These are phyloP conservation scores for Bombardia bombarda DNA, from an alignment of 495 filamentous ascomycete species.

Conservation along the genomic window DNA sequence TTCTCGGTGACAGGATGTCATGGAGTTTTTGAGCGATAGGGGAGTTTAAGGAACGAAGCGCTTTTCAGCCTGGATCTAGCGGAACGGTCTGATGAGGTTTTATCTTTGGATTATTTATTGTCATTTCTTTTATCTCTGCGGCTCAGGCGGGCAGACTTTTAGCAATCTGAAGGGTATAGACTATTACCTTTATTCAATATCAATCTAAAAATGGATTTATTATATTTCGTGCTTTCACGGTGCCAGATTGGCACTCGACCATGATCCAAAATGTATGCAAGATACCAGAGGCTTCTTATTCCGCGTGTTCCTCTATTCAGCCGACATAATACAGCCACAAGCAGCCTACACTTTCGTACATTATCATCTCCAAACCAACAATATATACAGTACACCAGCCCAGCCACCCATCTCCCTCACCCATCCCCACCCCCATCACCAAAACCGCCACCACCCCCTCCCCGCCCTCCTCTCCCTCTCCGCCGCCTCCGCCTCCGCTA, in stretches of 20 bases:
- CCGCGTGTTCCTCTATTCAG: too few relatives aligned
- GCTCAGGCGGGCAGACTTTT: too few relatives aligned
- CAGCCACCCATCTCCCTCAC: background rate
- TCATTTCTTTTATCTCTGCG: background rate
- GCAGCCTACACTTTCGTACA: constrained; percentile 1
- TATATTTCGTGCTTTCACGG: background rate
- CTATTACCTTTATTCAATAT: background rate
- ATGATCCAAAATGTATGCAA: too few relatives aligned
- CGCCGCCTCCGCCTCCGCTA: constrained; percentile 27
- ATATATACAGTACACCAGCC: background rate
- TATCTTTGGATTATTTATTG: too few relatives aligned
- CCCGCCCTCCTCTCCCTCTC: constrained; percentile 23
- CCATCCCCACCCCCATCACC: constrained; percentile 34
- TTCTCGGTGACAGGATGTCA: too few relatives aligned
- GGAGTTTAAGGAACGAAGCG: too few relatives aligned
- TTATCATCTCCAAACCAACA: background rate
- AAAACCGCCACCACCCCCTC: constrained; percentile 43
- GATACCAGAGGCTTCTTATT: too few relatives aligned
- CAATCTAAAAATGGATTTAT: background rate
- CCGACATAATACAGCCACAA: too few relatives aligned
- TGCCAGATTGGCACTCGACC: too few relatives aligned
- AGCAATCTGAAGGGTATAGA: background rate
- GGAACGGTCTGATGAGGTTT: too few relatives aligned
- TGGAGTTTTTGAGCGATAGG: too few relatives aligned
- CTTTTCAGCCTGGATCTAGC: too few relatives aligned